A percentile compares a stretch with the other conserved stretches of the same genome.
Conservation (phyloP, 768 basidiomycete species). For the Pholiota molesta region DNA sequence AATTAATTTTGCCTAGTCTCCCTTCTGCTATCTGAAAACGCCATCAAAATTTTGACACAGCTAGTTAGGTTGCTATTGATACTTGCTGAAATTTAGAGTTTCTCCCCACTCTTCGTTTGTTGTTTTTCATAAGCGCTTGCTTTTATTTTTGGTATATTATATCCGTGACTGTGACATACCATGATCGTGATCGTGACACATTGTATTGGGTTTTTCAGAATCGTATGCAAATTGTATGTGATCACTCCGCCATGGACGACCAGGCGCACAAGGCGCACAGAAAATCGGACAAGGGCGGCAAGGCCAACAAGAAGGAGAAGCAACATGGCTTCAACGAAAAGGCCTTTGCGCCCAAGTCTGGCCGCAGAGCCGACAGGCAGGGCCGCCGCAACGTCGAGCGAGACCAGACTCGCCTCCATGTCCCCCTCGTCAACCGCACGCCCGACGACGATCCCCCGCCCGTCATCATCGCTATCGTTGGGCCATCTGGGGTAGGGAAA, state of each 20-base stretch:
- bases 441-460: constrained; percentile 93
- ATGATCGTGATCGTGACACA: no score
- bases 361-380: constrained; percentile 84
- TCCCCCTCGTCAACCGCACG: constrained; percentile 93
- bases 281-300: constrained; percentile 68
- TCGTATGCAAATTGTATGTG: no score
- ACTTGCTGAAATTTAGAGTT: no score
- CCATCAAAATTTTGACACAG: no score
- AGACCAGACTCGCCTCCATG: constrained; percentile 94
- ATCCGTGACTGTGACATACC: no score
- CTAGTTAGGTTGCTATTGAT: no score
- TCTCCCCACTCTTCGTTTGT: no score
- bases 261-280: constrained; percentile 84
- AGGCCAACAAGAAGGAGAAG: constrained; percentile 77
- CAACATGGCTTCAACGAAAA: constrained; percentile 90
- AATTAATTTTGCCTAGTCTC: no score
- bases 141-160: no score
- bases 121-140: no score
- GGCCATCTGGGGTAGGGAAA: constrained; percentile 97
- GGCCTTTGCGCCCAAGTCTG: constrained; percentile 94
- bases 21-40: no score
- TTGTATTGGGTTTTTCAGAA: no score
- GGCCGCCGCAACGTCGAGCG: constrained; percentile 90
- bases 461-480: constrained; percentile 92
- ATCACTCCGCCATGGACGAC: constrained; percentile 56